Evolutionary conservation across 2,329 filamentous ascomycete species (phyloP), one percentile per base, ranked within the genome.

Genomic region (Trichothecium roseum): DNA sequence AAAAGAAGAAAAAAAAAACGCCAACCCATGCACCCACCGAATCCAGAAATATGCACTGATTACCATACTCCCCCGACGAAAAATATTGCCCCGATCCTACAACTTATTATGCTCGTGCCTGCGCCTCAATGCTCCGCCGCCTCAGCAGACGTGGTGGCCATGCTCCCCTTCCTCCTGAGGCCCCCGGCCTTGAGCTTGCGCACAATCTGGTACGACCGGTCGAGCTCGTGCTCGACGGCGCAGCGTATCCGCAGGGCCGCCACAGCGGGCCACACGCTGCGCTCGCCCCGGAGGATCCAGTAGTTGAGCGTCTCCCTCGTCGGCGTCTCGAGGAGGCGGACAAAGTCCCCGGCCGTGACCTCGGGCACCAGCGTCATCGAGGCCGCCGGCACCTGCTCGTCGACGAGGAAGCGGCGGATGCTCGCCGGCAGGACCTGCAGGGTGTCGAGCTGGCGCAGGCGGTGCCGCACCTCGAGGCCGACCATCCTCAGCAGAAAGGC

Each of bases 221-320:
- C 88, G 9, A 96, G 66, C 53, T 94, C 87, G 37, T 87, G 81
- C 56, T 96, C 89, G 7, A 96, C 72, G 4, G 80, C 81, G 55
- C 85, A 91, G 6, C 89, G 67, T 6, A 94, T 79, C 47, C 81
- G 81, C 41, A 96, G 59, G 12, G 87, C 85, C 22, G 79, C 79
- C 3, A 94, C 76, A 3, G 86, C 84, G 1, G 88, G 89, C 88
- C 89, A 96, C 0, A 94, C 86, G 45, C 84, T 88, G 42, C 79
- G 66, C 59, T 96, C 89, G 2, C 89, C 89, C 37, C 81, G 72
- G 22, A 78, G 57, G 36, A 93, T 87, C 89, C 88, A 95, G 47
- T 89, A 83, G 39, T 85, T 77, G 4, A 95, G 63, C 8, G 76
- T 79, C 40, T 81, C 75, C 35, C 74, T 68, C 1, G 81, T 89